Evolutionary conservation across 2,329 filamentous ascomycete genomes (phyloP).

Genomic region (Fusarium brevicatenulatum): DNA sequence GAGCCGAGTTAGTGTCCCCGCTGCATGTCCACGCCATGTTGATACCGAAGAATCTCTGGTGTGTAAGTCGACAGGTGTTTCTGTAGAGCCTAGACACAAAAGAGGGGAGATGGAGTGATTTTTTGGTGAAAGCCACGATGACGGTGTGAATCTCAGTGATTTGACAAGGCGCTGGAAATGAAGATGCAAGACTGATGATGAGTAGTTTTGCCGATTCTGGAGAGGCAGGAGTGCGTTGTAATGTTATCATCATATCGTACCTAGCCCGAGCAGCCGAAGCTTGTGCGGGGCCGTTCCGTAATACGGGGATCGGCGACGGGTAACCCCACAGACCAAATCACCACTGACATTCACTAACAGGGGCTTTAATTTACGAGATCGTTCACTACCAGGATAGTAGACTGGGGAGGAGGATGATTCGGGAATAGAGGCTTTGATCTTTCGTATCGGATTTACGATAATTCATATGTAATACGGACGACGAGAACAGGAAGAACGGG

Average conservation of each 20-base stretch:
- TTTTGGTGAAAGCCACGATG: conserved; percentile 28
- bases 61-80: conserved; percentile 9
- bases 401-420: background rate
- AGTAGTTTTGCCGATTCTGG: background rate
- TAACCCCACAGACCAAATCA: conserved; percentile 32
- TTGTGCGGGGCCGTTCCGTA: conserved; percentile 42
- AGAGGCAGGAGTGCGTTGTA: background rate
- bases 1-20: conserved; percentile 75
- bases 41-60: conserved; percentile 23
- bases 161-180: no score
- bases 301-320: conserved; percentile 35
- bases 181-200: no score
- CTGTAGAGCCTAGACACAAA: background rate
- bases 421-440: background rate
- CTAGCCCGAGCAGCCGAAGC: conserved; percentile 26
- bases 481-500: background rate
- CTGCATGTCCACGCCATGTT: conserved; percentile 92
- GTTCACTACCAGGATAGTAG: background rate
- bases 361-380: conserved; percentile 7
- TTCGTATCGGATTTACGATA: background rate
- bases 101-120: background rate
- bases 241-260: conserved; percentile 29
- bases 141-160: background rate
- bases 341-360: conserved; percentile 16
- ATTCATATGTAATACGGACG: background rate